phyloP scores from a whole-genome alignment of 1,284 basidiomycete species.

The Heterobasidion annosum region DNA sequence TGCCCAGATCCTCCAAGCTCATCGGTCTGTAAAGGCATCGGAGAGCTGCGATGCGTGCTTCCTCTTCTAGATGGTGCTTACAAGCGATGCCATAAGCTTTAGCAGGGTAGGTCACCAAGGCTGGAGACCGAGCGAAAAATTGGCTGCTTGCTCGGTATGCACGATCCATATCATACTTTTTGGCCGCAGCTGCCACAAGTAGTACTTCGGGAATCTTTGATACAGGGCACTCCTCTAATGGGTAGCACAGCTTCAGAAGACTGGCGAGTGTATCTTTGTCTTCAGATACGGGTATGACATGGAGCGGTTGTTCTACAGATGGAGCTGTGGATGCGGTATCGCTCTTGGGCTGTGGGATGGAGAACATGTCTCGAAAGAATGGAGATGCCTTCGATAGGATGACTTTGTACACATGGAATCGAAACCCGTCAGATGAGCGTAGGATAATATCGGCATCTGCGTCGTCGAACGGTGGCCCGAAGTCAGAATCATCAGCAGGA shows the following conservation, averaged over 20 bases:
- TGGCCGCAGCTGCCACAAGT: background rate
- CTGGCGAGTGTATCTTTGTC: background rate
- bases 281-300: conserved; percentile 5
- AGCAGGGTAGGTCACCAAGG: background rate
- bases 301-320: background rate
- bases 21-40: background rate
- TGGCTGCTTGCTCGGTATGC: background rate
- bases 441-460: conserved; percentile 24
- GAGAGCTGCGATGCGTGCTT: conserved; percentile 2
- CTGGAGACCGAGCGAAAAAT: background rate
- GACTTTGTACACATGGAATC: conserved; percentile 23
- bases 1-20: background rate
- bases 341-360: background rate
- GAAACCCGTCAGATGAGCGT: conserved; percentile 23
- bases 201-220: background rate
- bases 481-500: background rate
- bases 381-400: conserved; percentile 25
- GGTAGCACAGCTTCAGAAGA: conserved; percentile 9
- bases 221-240: background rate
- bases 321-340: background rate
- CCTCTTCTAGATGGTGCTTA: background rate
- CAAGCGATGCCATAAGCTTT: conserved; percentile 6
- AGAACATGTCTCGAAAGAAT: conserved; percentile 27
- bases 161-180: conserved; percentile 8
- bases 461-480: conserved; percentile 5